Evolutionary conservation across 2,329 filamentous ascomycete species (phyloP).

Genomic region (Fusarium sp.): DNA sequence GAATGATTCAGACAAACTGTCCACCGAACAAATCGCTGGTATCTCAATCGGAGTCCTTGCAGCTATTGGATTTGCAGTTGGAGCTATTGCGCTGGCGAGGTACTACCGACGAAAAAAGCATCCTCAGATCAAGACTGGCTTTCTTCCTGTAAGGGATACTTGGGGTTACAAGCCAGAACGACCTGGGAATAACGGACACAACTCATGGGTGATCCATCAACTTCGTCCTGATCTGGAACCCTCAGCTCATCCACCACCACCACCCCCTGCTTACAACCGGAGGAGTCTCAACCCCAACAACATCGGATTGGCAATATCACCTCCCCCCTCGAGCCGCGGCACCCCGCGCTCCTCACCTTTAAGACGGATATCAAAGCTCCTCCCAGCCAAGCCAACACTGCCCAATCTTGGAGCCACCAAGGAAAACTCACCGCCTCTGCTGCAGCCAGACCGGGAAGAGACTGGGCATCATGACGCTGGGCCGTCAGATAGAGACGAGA

Average conservation of each 20-base stretch:
- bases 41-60: conserved; percentile 65
- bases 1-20: conserved; percentile 39
- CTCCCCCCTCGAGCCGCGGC: conserved; percentile 35
- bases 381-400: conserved; percentile 58
- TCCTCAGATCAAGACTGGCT: conserved; percentile 50
- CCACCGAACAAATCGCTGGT: conserved; percentile 62
- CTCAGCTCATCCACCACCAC: conserved; percentile 30
- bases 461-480: conserved; percentile 15
- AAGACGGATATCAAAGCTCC: conserved; percentile 54
- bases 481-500: conserved; percentile 8
- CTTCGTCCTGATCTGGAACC: conserved; percentile 36
- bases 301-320: conserved; percentile 58
- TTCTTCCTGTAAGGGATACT: conserved; percentile 51
- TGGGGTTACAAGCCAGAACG: conserved; percentile 48
- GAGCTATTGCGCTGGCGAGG: conserved; percentile 57
- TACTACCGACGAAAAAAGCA: conserved; percentile 53
- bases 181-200: conserved; percentile 32
- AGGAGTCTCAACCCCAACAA: conserved; percentile 49
- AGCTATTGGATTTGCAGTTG: conserved; percentile 58
- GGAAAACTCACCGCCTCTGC: conserved; percentile 24
- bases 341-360: conserved; percentile 37
- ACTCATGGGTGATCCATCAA: conserved; percentile 44
- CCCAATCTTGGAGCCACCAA: conserved; percentile 41
- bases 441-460: conserved; percentile 26
- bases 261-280: conserved; percentile 40